These are phyloP conservation scores for Aspergillus tamarii DNA, from an alignment of 2,329 filamentous ascomycete genomes.

Conservation along the genomic window DNA sequence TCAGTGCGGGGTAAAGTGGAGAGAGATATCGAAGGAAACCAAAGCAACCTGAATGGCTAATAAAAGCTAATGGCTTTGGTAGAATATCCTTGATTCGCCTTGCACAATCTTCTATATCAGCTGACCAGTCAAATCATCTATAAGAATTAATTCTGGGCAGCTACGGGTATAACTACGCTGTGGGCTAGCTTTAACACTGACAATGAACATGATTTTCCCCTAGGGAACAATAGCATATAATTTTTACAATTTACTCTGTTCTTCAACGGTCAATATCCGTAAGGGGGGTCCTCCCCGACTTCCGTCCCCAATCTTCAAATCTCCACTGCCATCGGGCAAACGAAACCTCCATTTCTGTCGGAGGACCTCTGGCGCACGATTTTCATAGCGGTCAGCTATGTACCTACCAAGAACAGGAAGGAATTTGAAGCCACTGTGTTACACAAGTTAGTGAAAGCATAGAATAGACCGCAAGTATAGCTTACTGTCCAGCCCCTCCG, in stretches of 20 bases:
- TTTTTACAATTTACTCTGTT: constrained; percentile 15
- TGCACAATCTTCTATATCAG: neutral
- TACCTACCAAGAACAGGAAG: constrained; percentile 20
- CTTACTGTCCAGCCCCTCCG: constrained; percentile 26
- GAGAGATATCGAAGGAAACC: neutral
- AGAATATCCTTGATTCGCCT: neutral
- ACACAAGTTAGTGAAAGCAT: neutral
- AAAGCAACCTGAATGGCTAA: neutral
- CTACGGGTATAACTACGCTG: neutral
- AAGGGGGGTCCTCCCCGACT: constrained; percentile 18
- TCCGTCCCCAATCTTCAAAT: constrained; percentile 16
- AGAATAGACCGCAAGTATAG: constrained; percentile 12
- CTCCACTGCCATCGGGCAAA: neutral
- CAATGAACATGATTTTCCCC: neutral
- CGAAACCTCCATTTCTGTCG: constrained; percentile 17
- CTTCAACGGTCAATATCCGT: constrained; percentile 12
- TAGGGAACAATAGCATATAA: neutral
- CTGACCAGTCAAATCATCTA: neutral
- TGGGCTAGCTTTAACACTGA: neutral
- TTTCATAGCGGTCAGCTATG: constrained; percentile 18
- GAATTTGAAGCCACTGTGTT: constrained; percentile 20
- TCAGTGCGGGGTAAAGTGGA: neutral
- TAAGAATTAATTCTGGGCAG: neutral
- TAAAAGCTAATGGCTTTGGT: neutral
- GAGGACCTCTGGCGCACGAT: neutral